Conservation (phyloP, 345 rosid genomes). For the Rubroshorea leprosula region DNA sequence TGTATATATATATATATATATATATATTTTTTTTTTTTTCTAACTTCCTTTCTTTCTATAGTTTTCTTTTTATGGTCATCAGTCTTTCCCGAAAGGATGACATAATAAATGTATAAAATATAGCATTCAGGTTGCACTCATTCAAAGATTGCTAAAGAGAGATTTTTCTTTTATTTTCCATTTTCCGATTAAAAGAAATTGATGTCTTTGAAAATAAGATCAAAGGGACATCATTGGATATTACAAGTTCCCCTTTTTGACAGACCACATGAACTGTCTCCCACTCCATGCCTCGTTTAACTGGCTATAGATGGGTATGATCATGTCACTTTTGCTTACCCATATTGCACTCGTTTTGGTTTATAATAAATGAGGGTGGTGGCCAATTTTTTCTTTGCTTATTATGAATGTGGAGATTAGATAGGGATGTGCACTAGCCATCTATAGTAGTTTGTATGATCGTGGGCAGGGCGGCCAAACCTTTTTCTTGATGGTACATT, state of each 20-base stretch:
- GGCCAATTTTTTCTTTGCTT: constrained; percentile 28
- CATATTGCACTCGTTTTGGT: constrained; percentile 17
- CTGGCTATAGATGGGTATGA: constrained; percentile 48
- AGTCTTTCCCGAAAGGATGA: neutral
- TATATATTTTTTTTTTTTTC: neutral
- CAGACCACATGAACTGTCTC: constrained; percentile 80
- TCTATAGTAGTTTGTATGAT: constrained; percentile 4
- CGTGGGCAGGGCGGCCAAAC: too few species aligned
- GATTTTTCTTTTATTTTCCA: neutral
- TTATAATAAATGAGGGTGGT: constrained; percentile 8
- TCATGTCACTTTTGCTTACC: constrained; percentile 67
- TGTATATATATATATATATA: too few species aligned
- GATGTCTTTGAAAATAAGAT: constrained; percentile 15
- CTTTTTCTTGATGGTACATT: too few species aligned
- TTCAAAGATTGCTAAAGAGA: constrained; percentile 19
- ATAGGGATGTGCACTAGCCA: constrained; percentile 56
- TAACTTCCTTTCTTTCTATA: neutral
- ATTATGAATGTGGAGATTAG: constrained; percentile 32
- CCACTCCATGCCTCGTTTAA: constrained; percentile 70
- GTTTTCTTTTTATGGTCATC: too few species aligned
- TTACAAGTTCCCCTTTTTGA: constrained; percentile 30
- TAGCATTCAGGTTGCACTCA: constrained; percentile 1
- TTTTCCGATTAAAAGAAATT: too few species aligned
- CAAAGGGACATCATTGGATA: neutral
- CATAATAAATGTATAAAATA: neutral